Conservation (phyloP, 2,329 filamentous ascomycete genomes). For the Talaromyces sp. region DNA sequence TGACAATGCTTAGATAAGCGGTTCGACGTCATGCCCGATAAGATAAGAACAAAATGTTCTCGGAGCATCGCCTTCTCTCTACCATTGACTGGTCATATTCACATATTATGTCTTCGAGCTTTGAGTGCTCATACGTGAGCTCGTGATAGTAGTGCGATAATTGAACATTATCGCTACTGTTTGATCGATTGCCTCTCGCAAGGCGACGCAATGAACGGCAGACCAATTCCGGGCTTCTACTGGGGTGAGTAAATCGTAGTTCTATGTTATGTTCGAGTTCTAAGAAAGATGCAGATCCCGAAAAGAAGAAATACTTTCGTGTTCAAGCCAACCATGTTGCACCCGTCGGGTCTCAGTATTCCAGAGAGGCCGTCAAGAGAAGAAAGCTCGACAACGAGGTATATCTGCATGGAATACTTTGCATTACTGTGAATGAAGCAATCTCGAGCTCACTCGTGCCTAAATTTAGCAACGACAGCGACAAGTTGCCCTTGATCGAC, state of each 20-base stretch:
- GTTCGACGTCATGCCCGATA: slow-evolving; percentile 8
- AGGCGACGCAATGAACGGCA: slow-evolving; percentile 12
- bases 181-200: not conserved
- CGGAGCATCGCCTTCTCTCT: not conserved
- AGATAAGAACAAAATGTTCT: slow-evolving; percentile 1
- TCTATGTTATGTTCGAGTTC: not conserved
- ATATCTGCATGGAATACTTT: not conserved
- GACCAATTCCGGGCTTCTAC: slow-evolving; percentile 20
- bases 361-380: slow-evolving; percentile 57
- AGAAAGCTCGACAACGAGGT: slow-evolving; percentile 49
- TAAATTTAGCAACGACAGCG: slow-evolving; percentile 28
- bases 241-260: slow-evolving; percentile 16
- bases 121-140: not conserved
- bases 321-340: slow-evolving; percentile 56
- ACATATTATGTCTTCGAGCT: not conserved
- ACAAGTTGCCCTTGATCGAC: slow-evolving; percentile 26
- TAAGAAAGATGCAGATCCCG: slow-evolving; percentile 32
- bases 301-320: slow-evolving; percentile 66
- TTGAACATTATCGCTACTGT: not conserved
- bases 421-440: not conserved
- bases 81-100: not conserved
- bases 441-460: not conserved
- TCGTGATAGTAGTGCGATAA: not conserved
- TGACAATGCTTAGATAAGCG: slow-evolving; percentile 9
- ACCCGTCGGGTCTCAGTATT: slow-evolving; percentile 52